Evolutionary conservation across 1,284 basidiomycete species (phyloP).

Genomic region (Leccinum subrobustum): DNA sequence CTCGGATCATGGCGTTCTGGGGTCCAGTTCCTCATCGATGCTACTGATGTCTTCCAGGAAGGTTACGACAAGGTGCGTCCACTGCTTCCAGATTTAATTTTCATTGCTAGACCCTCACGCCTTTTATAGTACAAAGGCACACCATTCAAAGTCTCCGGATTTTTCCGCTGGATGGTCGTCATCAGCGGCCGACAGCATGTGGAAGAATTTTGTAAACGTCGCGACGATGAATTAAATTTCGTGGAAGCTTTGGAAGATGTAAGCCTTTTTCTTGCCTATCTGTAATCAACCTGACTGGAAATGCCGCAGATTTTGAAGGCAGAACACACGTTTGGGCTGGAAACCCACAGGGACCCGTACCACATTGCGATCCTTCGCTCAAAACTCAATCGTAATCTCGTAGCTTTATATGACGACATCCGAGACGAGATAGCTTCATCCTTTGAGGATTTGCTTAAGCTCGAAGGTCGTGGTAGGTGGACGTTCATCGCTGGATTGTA

Average conservation of each 20-base stretch:
- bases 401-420: slow-evolving; percentile 26
- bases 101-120: not conserved
- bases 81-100: not conserved
- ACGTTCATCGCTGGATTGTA: not conserved
- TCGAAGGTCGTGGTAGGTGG: slow-evolving; percentile 19
- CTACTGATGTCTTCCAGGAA: slow-evolving; percentile 17
- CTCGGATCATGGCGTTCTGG: slow-evolving; percentile 22
- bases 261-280: not conserved
- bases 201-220: slow-evolving; percentile 42
- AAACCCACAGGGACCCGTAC: slow-evolving; percentile 27
- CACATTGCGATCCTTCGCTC: slow-evolving; percentile 27
- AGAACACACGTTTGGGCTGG: slow-evolving; percentile 23
- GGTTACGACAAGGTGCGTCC: slow-evolving; percentile 25
- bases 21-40: slow-evolving; percentile 10
- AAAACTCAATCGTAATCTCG: slow-evolving; percentile 35
- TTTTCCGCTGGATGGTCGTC: slow-evolving; percentile 42
- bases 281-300: not conserved
- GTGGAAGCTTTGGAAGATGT: slow-evolving; percentile 12
- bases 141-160: slow-evolving; percentile 42
- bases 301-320: slow-evolving; percentile 1
- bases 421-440: slow-evolving; percentile 34
- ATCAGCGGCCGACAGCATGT: slow-evolving; percentile 36
- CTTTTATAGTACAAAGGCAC: slow-evolving; percentile 34
- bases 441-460: slow-evolving; percentile 28
- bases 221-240: slow-evolving; percentile 32